Evolutionary conservation across 257 asterid genomes (phyloP), one percentile per base, ranked within the genome.

Genomic region (Nicotiana paniculata): DNA sequence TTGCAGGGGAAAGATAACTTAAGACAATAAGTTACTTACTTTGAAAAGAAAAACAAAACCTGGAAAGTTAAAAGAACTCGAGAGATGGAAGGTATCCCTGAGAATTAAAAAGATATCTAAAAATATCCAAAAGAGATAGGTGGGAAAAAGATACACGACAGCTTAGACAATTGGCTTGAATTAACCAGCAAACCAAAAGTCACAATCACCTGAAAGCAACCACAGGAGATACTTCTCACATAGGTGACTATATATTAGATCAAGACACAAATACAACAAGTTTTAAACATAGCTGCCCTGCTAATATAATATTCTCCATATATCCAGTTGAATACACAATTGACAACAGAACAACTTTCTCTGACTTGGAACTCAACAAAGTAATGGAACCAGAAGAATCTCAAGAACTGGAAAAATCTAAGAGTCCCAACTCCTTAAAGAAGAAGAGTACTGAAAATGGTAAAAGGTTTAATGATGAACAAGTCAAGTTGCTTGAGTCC

Each of bases 391-490:
- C 86, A 76, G 79, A 86, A 82, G 83, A 55, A 62, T 74, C 21
- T 68, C 86, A 81, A 82, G 84, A 82, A 81, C 83, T 65, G 67
- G 85, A 85, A 67, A 77, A 57, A 9, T 4, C 28, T 5, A 81
- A 81, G 35, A 43, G 57, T 32, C 43, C 83, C 62, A 35, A 77
- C 30, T 66, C 65, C 16, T 46, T 84, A 30, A 85, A 87, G 70
- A 86, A 64, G 59, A 86, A 82, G 72, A 81, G 51, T 61, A 43
- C 12, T 43, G 86, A 79, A 26, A 83, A 74, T 51, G 80, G 82
- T 5, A 88, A 86, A 67, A 89, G 95, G 84, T 90, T 90, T 51
- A 91, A 85, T 80, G 91, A 90, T 58, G 92, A 91, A 0, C 97
- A 92, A 77, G 89, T 91, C 15, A 89, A 86, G 66, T 83, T 83